Evolutionary conservation across 192 early-diverging fungal species (phyloP), one percentile per base, ranked within the genome.

Genomic region (Dissophora ornata): DNA sequence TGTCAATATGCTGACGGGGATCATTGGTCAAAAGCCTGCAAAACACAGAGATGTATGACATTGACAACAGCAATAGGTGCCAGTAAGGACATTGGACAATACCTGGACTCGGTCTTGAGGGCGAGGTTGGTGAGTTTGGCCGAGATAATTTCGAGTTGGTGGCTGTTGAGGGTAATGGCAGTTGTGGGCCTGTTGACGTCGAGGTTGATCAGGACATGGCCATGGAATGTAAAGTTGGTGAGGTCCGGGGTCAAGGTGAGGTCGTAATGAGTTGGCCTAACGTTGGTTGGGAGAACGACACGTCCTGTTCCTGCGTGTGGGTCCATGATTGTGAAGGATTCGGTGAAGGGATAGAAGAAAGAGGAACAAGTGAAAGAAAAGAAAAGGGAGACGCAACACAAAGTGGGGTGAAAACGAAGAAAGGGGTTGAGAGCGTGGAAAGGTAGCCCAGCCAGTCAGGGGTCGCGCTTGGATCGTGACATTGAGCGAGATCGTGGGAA

Each of bases 211-310:
- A 73, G 52, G 41, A 69, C 65, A 1, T 69, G 62, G 22, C 97
- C 97, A 21, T 85, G 79, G 71, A 94, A 97, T 7, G 85, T 88
- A 59, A 95, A 94, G 28, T 84, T 80, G n/a, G 86, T 86, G 49
- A 97, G 82, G 77, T 95, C 87, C 2, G 96, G 95, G 18, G 89
- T 91, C 13, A 97, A 73, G 7, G 85, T 81, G 38, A 97, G 81
- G 68, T 86, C 85, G 83, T 97, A 97, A 79, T 96, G 92, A 36
- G 84, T 71, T 10, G 96, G 96, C 44, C 84, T 89, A 52, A 96
- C 92, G 62, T 88, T 94, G 55, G 88, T 90, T 45, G 96, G 96
- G 33, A 97, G 88, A 44, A 96, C 87, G 71, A 95, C 89, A 46
- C 86, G 88, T 32, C 69, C 68, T 25, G 54, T 77, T 61, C 73